Evolutionary conservation across 768 basidiomycete genomes (phyloP), one percentile per base, ranked within the genome.

Genomic region (Agrocybe praecox): DNA sequence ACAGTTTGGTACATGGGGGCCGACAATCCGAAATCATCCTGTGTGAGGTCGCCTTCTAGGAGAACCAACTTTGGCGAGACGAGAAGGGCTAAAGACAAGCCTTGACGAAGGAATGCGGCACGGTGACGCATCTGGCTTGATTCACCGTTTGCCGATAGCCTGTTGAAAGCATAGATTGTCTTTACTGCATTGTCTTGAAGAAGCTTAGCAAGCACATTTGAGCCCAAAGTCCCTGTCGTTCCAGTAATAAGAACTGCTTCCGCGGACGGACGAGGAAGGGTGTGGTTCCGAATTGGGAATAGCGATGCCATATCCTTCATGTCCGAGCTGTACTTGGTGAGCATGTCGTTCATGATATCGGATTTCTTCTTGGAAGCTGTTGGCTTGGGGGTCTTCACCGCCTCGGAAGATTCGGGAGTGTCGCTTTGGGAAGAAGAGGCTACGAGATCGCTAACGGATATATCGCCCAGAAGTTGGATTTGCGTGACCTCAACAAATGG

Each of bases 211-310:
- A 79, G 60, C 6, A 76, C 50, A 40, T 74, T 65, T 15, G 68
- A 68, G 0, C 76, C 76, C 10, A 79, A 61, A 7, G 64, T 63
- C 0, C 76, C 76, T 1, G 76, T 79, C 4, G 65, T 72, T 4
- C 77, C 76, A 1, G 77, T 79, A 18, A 77, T 36, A 33, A 77
- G 62, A 1, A 77, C 63, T 9, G 52, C 55, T 9, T 60, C 59
- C 6, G 45, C 29, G 44, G 46, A 22, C 18, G 2, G 7, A 36
- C 23, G 6, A 29, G 44, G 6, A 44, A 4, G n/a, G 34, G 40
- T 5, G 54, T 6, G 8, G 36, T 18, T 23, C 32, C 46, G 18
- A 21, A 4, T 14, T 24, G 53, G 23, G 21, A 21, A 23, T 17
- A 19, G 3, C 15, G 8, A 33, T 14, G 44, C 23, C 19, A 7